These are phyloP conservation scores for Neospermospora avenae DNA, from an alignment of 2,329 filamentous ascomycete species.

Conservation along the genomic window DNA sequence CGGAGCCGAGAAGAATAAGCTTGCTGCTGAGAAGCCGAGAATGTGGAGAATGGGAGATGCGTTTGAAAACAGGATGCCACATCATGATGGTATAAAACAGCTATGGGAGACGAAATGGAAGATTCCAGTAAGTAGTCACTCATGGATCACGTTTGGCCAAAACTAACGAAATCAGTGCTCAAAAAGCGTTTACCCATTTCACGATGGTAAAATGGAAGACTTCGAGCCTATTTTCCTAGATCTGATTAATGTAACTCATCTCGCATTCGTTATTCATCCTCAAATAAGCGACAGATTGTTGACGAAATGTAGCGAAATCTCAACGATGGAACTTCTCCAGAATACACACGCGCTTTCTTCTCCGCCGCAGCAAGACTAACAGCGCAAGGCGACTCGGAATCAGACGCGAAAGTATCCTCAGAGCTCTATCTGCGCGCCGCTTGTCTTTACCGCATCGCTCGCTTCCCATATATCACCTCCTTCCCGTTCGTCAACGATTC, in stretches of 20 bases:
- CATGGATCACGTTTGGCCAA: no score
- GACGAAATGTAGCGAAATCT: slow-evolving; percentile 52
- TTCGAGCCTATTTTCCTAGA: slow-evolving; percentile 67
- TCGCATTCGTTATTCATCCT: no score
- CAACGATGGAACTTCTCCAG: slow-evolving; percentile 62
- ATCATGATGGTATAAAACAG: slow-evolving; percentile 45
- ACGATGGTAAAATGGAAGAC: slow-evolving; percentile 65
- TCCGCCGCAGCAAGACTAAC: slow-evolving; percentile 57
- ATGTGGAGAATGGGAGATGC: slow-evolving; percentile 14
- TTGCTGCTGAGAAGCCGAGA: slow-evolving; percentile 1
- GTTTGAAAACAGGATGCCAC: slow-evolving; percentile 20
- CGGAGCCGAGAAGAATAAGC: background rate
- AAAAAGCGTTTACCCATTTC: slow-evolving; percentile 69
- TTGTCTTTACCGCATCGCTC: slow-evolving; percentile 68
- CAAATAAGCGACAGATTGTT: no score
- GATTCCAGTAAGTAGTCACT: slow-evolving; percentile 51
- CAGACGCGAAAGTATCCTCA: slow-evolving; percentile 51
- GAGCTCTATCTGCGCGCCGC: slow-evolving; percentile 67
- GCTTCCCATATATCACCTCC: slow-evolving; percentile 58
- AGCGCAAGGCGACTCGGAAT: slow-evolving; percentile 47
- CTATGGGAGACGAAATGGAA: slow-evolving; percentile 79
- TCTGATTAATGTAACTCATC: slow-evolving; percentile 55
- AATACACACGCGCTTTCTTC: slow-evolving; percentile 63
- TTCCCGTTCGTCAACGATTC: slow-evolving; percentile 40
- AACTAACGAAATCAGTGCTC: slow-evolving; percentile 40